Evolutionary conservation across 1,284 basidiomycete genomes (phyloP).

Genomic region (Ceratobasidium theobromae): DNA sequence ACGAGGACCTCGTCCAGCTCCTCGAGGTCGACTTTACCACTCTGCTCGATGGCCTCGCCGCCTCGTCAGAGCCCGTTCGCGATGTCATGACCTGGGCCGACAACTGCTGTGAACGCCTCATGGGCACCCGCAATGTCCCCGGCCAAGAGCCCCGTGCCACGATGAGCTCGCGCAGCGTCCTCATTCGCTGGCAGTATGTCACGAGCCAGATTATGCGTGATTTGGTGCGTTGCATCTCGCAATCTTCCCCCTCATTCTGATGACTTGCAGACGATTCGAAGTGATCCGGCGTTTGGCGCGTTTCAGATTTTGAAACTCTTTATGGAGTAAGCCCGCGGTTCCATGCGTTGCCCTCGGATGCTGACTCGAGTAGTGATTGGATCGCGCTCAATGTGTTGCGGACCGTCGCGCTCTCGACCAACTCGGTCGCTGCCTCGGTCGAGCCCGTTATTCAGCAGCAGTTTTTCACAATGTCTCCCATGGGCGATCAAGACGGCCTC

Average conservation of each 20-base stretch:
- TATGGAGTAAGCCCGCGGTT: slow-evolving; percentile 65
- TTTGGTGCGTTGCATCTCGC: slow-evolving; percentile 55
- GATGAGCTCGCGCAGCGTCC: slow-evolving; percentile 81
- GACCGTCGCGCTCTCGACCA: slow-evolving; percentile 81
- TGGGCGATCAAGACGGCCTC: slow-evolving; percentile 66
- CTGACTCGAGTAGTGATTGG: slow-evolving; percentile 89
- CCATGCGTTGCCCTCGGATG: slow-evolving; percentile 20
- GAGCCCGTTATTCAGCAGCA: slow-evolving; percentile 86
- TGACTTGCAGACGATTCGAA: slow-evolving; percentile 69
- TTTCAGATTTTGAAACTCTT: slow-evolving; percentile 89
- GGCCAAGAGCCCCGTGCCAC: slow-evolving; percentile 67
- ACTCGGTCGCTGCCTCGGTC: slow-evolving; percentile 84
- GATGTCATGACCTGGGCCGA: slow-evolving; percentile 88
- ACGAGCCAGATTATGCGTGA: slow-evolving; percentile 88
- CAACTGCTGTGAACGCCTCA: slow-evolving; percentile 78
- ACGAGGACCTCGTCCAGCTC: slow-evolving; percentile 80
- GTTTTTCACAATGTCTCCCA: slow-evolving; percentile 75
- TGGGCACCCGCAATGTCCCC: slow-evolving; percentile 51
- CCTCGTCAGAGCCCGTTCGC: slow-evolving; percentile 71
- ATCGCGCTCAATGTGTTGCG: slow-evolving; percentile 83
- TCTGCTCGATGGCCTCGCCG: slow-evolving; percentile 58
- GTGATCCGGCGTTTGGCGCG: slow-evolving; percentile 84
- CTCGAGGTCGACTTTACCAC: slow-evolving; percentile 81
- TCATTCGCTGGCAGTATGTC: slow-evolving; percentile 88
- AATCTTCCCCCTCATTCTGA: slow-evolving; percentile 4